Evolutionary conservation across 768 basidiomycete species (phyloP).

Genomic region (Candolleomyces eurysporus): DNA sequence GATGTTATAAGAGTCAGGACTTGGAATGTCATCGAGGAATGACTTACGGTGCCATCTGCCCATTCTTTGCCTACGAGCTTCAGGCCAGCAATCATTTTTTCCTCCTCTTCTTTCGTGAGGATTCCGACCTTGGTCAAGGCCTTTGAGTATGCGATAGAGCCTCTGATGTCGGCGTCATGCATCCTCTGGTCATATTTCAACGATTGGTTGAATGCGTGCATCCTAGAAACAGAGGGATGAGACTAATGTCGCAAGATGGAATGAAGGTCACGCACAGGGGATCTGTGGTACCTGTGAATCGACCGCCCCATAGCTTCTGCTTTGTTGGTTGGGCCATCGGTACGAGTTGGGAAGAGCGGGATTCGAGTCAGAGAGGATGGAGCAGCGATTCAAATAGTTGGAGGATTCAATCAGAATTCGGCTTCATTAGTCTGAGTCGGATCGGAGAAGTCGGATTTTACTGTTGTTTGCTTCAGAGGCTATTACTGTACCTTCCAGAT

Average conservation of each 20-base stretch:
- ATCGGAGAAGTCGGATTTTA: no score
- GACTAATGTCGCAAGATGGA: not conserved
- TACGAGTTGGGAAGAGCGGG: not conserved
- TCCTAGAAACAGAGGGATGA: conserved; percentile 46
- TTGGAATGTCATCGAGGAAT: not conserved
- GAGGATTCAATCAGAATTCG: no score
- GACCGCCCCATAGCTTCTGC: conserved; percentile 85
- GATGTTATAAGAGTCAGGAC: not conserved
- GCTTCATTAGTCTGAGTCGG: no score
- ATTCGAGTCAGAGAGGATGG: no score
- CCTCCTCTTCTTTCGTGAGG: conserved; percentile 72
- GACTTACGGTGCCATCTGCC: conserved; percentile 67
- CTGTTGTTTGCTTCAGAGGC: no score
- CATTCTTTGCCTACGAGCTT: conserved; percentile 80
- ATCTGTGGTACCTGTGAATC: conserved; percentile 88
- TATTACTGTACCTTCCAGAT: no score
- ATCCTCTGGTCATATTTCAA: conserved; percentile 93
- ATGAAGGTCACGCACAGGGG: conserved; percentile 56
- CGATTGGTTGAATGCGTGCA: conserved; percentile 98
- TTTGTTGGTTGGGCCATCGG: conserved; percentile 43
- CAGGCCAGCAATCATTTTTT: conserved; percentile 72
- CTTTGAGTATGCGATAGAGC: conserved; percentile 96
- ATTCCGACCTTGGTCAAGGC: conserved; percentile 80
- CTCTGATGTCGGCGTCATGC: conserved; percentile 87
- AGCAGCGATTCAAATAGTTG: no score